Evolutionary conservation across 768 basidiomycete genomes (phyloP), one percentile per base, ranked within the genome.

Genomic region (Phaeotremella fagi): DNA sequence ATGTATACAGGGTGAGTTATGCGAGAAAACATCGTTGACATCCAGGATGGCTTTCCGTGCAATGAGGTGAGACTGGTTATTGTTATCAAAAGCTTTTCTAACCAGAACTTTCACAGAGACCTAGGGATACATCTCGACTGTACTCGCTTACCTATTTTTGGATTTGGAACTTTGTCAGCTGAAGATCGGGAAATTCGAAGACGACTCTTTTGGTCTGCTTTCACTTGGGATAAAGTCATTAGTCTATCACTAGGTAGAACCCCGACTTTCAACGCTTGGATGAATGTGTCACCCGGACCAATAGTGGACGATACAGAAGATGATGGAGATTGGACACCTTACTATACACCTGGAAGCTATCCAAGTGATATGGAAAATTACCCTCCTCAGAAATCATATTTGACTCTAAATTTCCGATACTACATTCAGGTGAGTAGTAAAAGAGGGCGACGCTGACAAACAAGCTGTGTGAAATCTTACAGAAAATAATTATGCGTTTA

Each of bases 161-260:
- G 59, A 12, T 61, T 61, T 33, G 59, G 59, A 2, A 57, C 55
- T 3, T 26, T 57, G 31, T 50, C 55, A 18, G 59, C 41, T 14
- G 59, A 61, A 29, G 59, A 61, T 27, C 43, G 51, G 14, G 59
- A 61, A 48, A 54, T 61, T 22, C 45, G 59, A 4, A 50, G 59
- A 20, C 45, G 59, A 16, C 38, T 61, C 6, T 61, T 61, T 47
- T 61, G 59, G 59, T 52, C 59, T 11, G 53, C 59, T 3, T 61
- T 33, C 27, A 61, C 54, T 3, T 61, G 59, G 59, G 59, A 61
- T 38, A 61, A 61, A 50, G 59, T 60, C 38, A 54, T 61, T 35
- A 52, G 50, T 33, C 48, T 61, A 14, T 50, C 55, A 23, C 29
- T 61, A n/a, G 59, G 59, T 18, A 24, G 59, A 1, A 57, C 50